phyloP scores from a whole-genome alignment of 495 filamentous ascomycete genomes.

The Barbatosphaeria neglecta region DNA sequence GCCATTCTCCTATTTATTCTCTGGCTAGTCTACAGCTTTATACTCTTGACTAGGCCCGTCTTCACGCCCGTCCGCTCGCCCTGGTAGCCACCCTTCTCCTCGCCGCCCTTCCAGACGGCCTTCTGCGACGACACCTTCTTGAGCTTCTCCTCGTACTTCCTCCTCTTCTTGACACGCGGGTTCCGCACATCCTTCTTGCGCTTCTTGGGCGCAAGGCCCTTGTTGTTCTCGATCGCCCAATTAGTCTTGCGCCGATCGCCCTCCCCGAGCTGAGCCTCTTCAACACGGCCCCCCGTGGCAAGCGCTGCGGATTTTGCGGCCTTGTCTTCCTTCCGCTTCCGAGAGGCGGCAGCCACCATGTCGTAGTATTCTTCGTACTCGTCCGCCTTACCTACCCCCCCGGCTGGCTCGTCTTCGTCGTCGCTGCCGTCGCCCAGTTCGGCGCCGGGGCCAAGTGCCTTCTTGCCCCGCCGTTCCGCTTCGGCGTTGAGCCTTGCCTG shows the following conservation, averaged over 20 bases:
- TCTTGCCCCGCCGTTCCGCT: constrained; percentile 72
- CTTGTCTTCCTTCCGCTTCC: constrained; percentile 65
- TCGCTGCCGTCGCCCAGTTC: constrained; percentile 46
- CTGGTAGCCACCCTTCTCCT: constrained; percentile 75
- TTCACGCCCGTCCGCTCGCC: constrained; percentile 96
- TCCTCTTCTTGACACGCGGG: constrained; percentile 93
- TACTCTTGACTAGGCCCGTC: constrained; percentile 80
- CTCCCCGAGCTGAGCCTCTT: constrained; percentile 46
- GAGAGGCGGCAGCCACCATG: constrained; percentile 59
- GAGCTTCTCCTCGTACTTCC: constrained; percentile 84
- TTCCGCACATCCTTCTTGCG: constrained; percentile 82
- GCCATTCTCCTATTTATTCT: not conserved
- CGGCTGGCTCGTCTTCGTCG: constrained; percentile 51
- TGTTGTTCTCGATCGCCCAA: constrained; percentile 94
- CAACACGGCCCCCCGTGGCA: constrained; percentile 41
- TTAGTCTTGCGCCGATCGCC: constrained; percentile 84
- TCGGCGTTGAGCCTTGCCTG: constrained; percentile 74
- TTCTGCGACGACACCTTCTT: constrained; percentile 84
- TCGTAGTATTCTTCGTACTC: constrained; percentile 78
- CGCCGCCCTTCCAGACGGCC: constrained; percentile 76
- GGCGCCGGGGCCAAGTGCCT: constrained; percentile 46
- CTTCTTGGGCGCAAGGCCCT: constrained; percentile 48
- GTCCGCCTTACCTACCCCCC: constrained; percentile 34
- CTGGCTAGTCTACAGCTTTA: constrained; percentile 51
- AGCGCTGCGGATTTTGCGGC: constrained; percentile 36